A percentile compares a stretch with the other conserved stretches of the same genome.
Conservation (phyloP, 441 rosid genomes). For the Hypseocharis bilobata region DNA sequence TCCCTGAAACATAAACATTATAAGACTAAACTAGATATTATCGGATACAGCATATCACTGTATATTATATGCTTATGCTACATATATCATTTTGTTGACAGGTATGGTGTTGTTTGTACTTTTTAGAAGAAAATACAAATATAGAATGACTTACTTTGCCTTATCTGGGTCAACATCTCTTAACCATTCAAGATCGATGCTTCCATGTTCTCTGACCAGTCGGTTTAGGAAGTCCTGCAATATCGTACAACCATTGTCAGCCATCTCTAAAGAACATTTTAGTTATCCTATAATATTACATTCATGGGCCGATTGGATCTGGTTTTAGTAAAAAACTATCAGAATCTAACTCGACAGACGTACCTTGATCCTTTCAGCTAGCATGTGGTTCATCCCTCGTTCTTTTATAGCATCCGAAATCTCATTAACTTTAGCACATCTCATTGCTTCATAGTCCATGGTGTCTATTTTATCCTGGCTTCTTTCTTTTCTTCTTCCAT, state of each 20-base stretch:
- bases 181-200: slow-evolving; percentile 87
- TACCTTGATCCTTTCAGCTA: slow-evolving; percentile 91
- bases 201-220: slow-evolving; percentile 64
- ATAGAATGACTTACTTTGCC: slow-evolving; percentile 57
- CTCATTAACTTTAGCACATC: slow-evolving; percentile 41
- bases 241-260: slow-evolving; percentile 22
- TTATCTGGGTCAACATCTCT: slow-evolving; percentile 66
- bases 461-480: slow-evolving; percentile 57
- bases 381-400: slow-evolving; percentile 90
- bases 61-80: background rate
- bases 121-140: slow-evolving; percentile 12
- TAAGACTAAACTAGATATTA: background rate
- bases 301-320: slow-evolving; percentile 20
- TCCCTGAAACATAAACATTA: slow-evolving; percentile 47
- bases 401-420: slow-evolving; percentile 64
- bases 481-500: slow-evolving; percentile 43
- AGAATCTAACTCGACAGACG: slow-evolving; percentile 11
- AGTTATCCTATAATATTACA: background rate
- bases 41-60: background rate
- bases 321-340: slow-evolving; percentile 15
- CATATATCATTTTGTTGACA: slow-evolving; percentile 4
- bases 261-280: background rate
- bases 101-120: too few relatives aligned
- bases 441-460: slow-evolving; percentile 75
- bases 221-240: slow-evolving; percentile 81